These are phyloP conservation scores for Pulveroboletus sp. DNA, from an alignment of 768 basidiomycete genomes.

Conservation along the genomic window DNA sequence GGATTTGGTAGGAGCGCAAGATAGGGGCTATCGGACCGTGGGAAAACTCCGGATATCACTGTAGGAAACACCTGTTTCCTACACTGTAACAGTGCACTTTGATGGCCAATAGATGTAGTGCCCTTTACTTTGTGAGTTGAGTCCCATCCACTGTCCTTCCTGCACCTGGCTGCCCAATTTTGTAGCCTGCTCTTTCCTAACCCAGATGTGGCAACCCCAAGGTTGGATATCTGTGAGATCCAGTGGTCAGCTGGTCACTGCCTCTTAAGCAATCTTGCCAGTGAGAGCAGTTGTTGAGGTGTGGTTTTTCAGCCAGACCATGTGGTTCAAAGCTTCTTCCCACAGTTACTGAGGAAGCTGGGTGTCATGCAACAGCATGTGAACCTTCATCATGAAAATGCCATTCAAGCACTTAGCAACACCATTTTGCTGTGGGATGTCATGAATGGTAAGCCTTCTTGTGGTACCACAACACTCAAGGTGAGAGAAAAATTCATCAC, in stretches of 20 bases:
- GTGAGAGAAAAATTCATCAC: background rate
- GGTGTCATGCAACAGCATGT: background rate
- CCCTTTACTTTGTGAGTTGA: background rate
- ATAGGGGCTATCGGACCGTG: too few relatives aligned
- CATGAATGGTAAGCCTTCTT: background rate
- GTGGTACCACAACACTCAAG: background rate
- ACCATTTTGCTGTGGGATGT: background rate
- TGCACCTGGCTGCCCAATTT: background rate
- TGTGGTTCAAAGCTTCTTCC: background rate
- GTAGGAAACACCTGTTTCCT: background rate
- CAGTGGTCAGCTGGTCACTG: background rate
- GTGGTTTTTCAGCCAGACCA: conserved; percentile 2
- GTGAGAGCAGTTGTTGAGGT: background rate
- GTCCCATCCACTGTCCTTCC: background rate
- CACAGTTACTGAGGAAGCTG: background rate
- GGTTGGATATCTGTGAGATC: background rate
- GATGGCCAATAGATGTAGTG: background rate
- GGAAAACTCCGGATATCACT: too few relatives aligned
- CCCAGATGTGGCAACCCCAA: too few relatives aligned
- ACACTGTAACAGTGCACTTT: background rate
- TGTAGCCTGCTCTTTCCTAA: background rate
- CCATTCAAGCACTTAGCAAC: background rate
- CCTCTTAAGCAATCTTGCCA: background rate
- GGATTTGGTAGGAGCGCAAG: too few relatives aligned
- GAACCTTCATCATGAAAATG: background rate